Evolutionary conservation across 768 basidiomycete genomes (phyloP).

Genomic region (Leucosporidium yakuticum): DNA sequence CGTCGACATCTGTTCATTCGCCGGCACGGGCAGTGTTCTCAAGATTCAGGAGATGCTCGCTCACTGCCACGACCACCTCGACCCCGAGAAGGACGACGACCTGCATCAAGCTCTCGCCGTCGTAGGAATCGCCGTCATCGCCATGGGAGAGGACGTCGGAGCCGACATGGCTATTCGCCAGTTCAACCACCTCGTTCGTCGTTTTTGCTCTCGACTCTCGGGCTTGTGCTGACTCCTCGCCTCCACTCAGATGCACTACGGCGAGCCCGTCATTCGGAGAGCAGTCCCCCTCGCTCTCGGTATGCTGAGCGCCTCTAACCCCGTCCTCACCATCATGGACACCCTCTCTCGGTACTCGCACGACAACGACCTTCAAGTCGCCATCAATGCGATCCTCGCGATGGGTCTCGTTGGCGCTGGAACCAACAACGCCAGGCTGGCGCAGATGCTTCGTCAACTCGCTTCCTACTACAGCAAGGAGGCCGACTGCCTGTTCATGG

Average conservation of each 20-base stretch:
- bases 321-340: constrained; percentile 86
- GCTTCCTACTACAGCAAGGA: constrained; percentile 99
- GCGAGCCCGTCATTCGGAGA: constrained; percentile 85
- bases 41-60: constrained; percentile 88
- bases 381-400: constrained; percentile 92
- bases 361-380: constrained; percentile 94
- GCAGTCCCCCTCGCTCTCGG: constrained; percentile 90
- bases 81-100: constrained; percentile 51
- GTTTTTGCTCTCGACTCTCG: neutral
- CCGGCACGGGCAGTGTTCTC: constrained; percentile 90
- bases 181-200: constrained; percentile 86
- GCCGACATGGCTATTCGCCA: constrained; percentile 96
- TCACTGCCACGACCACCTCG: constrained; percentile 85
- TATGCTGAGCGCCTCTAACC: constrained; percentile 90
- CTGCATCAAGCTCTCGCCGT: constrained; percentile 89
- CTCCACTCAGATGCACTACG: constrained; percentile 85
- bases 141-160: constrained; percentile 98
- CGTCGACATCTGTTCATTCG: constrained; percentile 88
- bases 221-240: constrained; percentile 31
- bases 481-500: constrained; percentile 91
- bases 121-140: constrained; percentile 83
- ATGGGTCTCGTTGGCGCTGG: constrained; percentile 98
- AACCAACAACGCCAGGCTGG: constrained; percentile 95
- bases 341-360: constrained; percentile 98
- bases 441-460: constrained; percentile 93